These are phyloP conservation scores for Fremontodendron californicum DNA, from an alignment of 345 rosid genomes.

Conservation along the genomic window DNA sequence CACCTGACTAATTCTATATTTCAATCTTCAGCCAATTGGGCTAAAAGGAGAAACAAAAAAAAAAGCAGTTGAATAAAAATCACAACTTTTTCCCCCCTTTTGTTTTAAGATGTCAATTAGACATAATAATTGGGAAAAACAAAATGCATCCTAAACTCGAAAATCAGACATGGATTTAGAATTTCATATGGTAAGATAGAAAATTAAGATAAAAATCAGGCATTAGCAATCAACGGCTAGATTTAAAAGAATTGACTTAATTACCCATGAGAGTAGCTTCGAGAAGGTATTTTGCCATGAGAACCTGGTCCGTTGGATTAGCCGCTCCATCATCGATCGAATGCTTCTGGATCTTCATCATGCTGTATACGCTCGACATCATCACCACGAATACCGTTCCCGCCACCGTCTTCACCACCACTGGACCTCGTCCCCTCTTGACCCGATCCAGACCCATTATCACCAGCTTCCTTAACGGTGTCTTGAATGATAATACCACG, in stretches of 20 bases:
- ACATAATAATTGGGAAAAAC: neutral
- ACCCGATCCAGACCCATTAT: constrained; percentile 61
- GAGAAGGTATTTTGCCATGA: constrained; percentile 66
- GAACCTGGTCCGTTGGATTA: constrained; percentile 85
- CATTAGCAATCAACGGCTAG: no score
- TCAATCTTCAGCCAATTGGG: neutral
- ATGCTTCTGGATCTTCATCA: constrained; percentile 63
- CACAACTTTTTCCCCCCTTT: neutral
- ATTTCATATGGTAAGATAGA: neutral
- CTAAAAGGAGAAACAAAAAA: neutral
- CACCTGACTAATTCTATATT: neutral
- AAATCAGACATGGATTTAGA: neutral
- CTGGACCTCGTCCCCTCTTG: constrained; percentile 91
- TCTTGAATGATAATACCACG: constrained; percentile 57
- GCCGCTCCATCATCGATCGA: constrained; percentile 50
- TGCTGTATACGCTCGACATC: constrained; percentile 52
- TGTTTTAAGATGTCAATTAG: neutral
- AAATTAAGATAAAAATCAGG: no score
- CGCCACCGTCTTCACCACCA: constrained; percentile 68
- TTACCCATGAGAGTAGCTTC: constrained; percentile 94
- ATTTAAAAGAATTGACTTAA: no score
- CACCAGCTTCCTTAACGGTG: constrained; percentile 77
- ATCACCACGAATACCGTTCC: constrained; percentile 60
- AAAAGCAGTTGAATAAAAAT: neutral
- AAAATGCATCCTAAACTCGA: neutral